These are phyloP conservation scores for Pyrenula massariospora DNA, from an alignment of 495 filamentous ascomycete genomes.

Conservation along the genomic window DNA sequence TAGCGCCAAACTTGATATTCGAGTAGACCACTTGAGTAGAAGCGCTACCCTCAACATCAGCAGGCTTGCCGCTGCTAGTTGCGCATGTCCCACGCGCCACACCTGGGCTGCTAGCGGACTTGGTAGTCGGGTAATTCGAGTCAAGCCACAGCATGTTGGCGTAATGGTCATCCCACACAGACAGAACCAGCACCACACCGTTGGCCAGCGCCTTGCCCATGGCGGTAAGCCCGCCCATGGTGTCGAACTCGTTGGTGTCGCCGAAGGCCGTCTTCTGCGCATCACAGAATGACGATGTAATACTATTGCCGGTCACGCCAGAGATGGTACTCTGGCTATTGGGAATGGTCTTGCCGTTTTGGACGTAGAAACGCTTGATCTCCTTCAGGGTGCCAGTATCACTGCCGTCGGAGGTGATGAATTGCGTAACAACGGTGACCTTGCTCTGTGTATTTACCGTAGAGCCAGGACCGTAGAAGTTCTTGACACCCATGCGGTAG, in stretches of 20 bases:
- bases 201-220: constrained; percentile 44
- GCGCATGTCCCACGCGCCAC: constrained; percentile 59
- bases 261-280: constrained; percentile 49
- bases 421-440: constrained; percentile 63
- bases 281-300: constrained; percentile 51
- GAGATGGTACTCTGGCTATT: constrained; percentile 43
- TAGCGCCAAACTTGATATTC: constrained; percentile 58
- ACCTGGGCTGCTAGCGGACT: constrained; percentile 44
- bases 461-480: constrained; percentile 50
- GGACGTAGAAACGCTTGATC: constrained; percentile 63
- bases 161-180: constrained; percentile 67
- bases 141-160: constrained; percentile 81
- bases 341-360: constrained; percentile 49
- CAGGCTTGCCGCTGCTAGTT: constrained; percentile 46
- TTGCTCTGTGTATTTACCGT: constrained; percentile 51
- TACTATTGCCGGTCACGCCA: constrained; percentile 39
- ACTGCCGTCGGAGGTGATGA: constrained; percentile 46
- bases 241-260: constrained; percentile 44
- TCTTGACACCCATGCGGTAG: constrained; percentile 50
- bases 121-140: constrained; percentile 54
- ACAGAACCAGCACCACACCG: constrained; percentile 66
- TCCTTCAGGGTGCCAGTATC: constrained; percentile 41
- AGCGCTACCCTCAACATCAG: constrained; percentile 43
- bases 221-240: constrained; percentile 45
- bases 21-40: constrained; percentile 51